Base-by-base conservation (phyloP, 768 basidiomycete genomes). In the Tephrocybe sp. region DNA sequence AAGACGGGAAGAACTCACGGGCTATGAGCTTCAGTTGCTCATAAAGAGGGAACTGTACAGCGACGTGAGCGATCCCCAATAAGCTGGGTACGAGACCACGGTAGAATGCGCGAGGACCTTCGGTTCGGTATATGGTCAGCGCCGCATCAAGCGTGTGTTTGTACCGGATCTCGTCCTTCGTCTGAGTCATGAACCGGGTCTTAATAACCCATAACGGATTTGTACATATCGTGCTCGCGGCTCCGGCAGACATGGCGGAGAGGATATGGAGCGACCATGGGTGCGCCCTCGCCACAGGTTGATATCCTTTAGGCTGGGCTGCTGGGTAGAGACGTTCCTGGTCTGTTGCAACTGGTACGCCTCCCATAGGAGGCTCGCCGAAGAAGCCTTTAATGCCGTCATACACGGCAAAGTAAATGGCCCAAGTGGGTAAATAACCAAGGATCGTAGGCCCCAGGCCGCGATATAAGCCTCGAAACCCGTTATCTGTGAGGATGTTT, bases 141-240 rank as follows among this genome's bases (percentile, higher is more conserved):
- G 93, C 87, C 1, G 97, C 96, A 61, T 98, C 95, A 55, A 90
- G 72, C 0, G 97, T 98, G 61, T 95, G 90, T 56, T 82, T 80
- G 68, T 97, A 98, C 55, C 88, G 78, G 40, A 79, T 73, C 73
- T 94, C 90, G 25, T 80, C 75, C 54, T 81, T 78, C 38, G 85
- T 83, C 71, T 97, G 93, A 14, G 93, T 95, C 97, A 98, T 98
- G 73, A 98, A 98, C 24, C 97, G 85, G 20, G 96, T 98, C 75
- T 98, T 98, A 68, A 99, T 94, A 36, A 99, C 93, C 97, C 97
- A 99, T 6, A 99, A 69, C 0, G 97, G 97, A 70, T 93, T 98
- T 21, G 97, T 98, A 62, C 87, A 87, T 46, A 93, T 83, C 5
- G 97, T 97, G 63, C 96, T 95, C 17, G 88, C 76, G 4, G 92